These are phyloP conservation scores for Solanum etuberosum DNA, from an alignment of 257 asterid species.

Conservation along the genomic window DNA sequence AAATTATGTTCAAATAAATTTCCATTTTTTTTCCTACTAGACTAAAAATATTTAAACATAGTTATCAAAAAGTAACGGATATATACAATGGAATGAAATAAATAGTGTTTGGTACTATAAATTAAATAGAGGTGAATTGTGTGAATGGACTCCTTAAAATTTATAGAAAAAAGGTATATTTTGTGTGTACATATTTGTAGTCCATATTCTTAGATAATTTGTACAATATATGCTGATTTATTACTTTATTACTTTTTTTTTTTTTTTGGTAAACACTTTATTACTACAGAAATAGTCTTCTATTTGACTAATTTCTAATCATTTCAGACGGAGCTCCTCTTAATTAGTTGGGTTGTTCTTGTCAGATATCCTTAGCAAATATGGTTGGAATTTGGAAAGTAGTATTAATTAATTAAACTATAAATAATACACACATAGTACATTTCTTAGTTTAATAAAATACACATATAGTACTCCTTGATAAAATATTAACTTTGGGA, in stretches of 20 bases:
- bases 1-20: not conserved
- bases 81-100: not conserved
- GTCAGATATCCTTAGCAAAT: not conserved
- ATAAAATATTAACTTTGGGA: not conserved
- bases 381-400: not conserved
- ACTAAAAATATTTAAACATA: not conserved
- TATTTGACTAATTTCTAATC: not conserved
- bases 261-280: not conserved
- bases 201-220: not conserved
- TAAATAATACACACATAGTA: not conserved
- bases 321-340: not conserved
- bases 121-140: not conserved
- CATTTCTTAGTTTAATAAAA: not conserved
- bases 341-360: not conserved
- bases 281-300: not conserved
- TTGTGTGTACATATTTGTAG: not conserved
- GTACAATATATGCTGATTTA: not conserved
- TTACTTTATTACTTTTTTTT: not conserved
- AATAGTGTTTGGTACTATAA: not conserved
- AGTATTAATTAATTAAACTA: not conserved
- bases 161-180: not conserved
- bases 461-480: not conserved
- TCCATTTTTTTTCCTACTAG: not conserved
- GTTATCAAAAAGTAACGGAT: not conserved
- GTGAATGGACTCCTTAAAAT: not conserved